Percentiles rank a stretch among this genome's conserved stretches.
Evolutionary conservation across 768 basidiomycete genomes (phyloP).

Genomic region (Termitomyces sp.): DNA sequence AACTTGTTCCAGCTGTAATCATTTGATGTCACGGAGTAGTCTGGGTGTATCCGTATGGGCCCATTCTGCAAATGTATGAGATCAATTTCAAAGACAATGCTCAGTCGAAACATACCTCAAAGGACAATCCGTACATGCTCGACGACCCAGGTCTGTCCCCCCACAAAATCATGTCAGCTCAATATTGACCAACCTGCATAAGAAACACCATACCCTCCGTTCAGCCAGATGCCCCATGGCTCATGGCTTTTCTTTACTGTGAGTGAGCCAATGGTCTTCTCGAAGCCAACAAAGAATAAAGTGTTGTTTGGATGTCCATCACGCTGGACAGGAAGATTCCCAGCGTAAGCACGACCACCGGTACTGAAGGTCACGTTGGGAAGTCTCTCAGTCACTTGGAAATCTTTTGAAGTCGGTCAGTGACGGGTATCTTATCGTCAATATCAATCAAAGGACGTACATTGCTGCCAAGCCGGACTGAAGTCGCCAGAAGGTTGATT

Average conservation of each 20-base stretch:
- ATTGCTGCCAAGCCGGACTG: conserved; percentile 55
- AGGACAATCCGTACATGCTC: conserved; percentile 56
- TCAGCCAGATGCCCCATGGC: conserved; percentile 73
- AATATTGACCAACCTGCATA: not conserved
- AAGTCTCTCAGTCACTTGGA: conserved; percentile 46
- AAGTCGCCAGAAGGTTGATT: conserved; percentile 41
- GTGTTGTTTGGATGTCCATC: conserved; percentile 57
- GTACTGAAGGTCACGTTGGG: conserved; percentile 57
- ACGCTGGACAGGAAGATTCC: conserved; percentile 58
- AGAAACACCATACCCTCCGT: conserved; percentile 50
- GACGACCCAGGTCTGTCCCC: conserved; percentile 57
- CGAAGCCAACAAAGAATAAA: conserved; percentile 61
- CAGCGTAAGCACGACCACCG: conserved; percentile 50
- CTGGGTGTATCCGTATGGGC: conserved; percentile 49
- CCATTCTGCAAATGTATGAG: conserved; percentile 45
- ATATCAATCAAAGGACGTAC: conserved; percentile 27
- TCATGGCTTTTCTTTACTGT: conserved; percentile 33
- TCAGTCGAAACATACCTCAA: conserved; percentile 42
- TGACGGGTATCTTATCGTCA: not conserved
- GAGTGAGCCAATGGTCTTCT: conserved; percentile 50
- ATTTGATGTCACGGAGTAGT: conserved; percentile 47
- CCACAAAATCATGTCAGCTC: not conserved
- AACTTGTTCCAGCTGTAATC: conserved; percentile 51
- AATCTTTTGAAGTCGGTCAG: conserved; percentile 35
- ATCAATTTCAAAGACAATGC: not conserved